Conservation (phyloP, 192 early-diverging fungal genomes). For the Dissophora globulifera region DNA sequence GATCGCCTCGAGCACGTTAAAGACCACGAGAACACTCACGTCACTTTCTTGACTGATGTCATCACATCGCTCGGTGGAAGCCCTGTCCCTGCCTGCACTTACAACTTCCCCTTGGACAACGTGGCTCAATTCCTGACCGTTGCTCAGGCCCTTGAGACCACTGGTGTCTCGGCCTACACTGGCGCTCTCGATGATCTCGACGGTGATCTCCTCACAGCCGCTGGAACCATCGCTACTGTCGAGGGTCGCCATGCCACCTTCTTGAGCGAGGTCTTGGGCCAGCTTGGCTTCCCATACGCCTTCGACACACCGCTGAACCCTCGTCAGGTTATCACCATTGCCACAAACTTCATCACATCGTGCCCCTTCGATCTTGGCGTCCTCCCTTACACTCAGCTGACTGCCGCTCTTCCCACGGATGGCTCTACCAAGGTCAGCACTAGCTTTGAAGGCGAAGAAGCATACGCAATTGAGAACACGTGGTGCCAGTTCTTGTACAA, state of each 20-base stretch:
- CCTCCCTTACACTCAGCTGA: constrained; percentile 21
- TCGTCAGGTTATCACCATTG: constrained; percentile 8
- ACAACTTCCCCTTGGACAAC: constrained; percentile 45
- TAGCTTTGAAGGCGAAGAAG: background rate
- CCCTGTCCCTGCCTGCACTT: constrained; percentile 21
- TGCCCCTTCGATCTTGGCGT: constrained; percentile 14
- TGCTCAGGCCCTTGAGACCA: constrained; percentile 60
- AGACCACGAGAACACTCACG: constrained; percentile 20
- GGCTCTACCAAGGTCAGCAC: constrained; percentile 11
- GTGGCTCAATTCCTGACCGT: constrained; percentile 56
- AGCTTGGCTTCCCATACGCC: constrained; percentile 9
- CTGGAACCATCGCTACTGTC: constrained; percentile 8
- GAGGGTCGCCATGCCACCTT: constrained; percentile 25
- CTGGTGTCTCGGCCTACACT: constrained; percentile 62
- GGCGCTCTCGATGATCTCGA: constrained; percentile 33
- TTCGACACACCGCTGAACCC: constrained; percentile 22
- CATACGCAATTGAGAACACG: background rate
- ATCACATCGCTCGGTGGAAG: constrained; percentile 6
- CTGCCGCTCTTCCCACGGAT: constrained; percentile 3
- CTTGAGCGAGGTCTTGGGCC: constrained; percentile 15
- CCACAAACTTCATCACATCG: background rate
- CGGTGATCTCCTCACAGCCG: constrained; percentile 3
- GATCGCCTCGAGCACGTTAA: constrained; percentile 15
- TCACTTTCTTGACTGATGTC: constrained; percentile 15
- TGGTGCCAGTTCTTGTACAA: constrained; percentile 40